These are phyloP conservation scores for Raphanus raphanistrum DNA, from an alignment of 345 rosid genomes.

Conservation along the genomic window DNA sequence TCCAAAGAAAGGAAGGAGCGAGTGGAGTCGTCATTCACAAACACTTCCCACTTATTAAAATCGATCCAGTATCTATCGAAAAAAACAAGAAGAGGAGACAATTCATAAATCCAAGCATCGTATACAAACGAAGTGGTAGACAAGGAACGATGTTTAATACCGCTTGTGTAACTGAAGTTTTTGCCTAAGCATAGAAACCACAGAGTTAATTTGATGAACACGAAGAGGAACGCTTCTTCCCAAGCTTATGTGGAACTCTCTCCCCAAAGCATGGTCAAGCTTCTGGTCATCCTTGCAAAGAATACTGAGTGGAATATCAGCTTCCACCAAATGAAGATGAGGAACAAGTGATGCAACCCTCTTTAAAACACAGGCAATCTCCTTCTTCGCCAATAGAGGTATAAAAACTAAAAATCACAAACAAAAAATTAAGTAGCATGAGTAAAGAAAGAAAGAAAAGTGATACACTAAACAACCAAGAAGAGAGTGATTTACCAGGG, in stretches of 20 bases:
- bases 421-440: neutral
- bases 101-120: conserved; percentile 12
- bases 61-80: conserved; percentile 70
- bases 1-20: conserved; percentile 78
- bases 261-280: conserved; percentile 60
- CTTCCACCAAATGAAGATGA: conserved; percentile 65
- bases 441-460: neutral
- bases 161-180: conserved; percentile 62
- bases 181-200: conserved; percentile 77
- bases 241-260: conserved; percentile 84
- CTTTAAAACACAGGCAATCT: conserved; percentile 55
- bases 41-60: conserved; percentile 81
- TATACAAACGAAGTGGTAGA: neutral
- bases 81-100: neutral
- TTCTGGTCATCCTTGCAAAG: conserved; percentile 59
- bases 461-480: neutral
- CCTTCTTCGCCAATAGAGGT: conserved; percentile 53
- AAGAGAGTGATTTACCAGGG: conserved; percentile 54
- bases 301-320: conserved; percentile 60
- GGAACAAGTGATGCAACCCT: conserved; percentile 59
- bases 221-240: conserved; percentile 78
- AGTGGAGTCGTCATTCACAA: conserved; percentile 74
- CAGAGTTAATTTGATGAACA: conserved; percentile 80
- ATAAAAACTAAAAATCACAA: conserved; percentile 47
- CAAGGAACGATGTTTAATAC: conserved; percentile 31